Evolutionary conservation across 2,329 filamentous ascomycete species (phyloP).

Genomic region (Neopestalotiopsis rosae): DNA sequence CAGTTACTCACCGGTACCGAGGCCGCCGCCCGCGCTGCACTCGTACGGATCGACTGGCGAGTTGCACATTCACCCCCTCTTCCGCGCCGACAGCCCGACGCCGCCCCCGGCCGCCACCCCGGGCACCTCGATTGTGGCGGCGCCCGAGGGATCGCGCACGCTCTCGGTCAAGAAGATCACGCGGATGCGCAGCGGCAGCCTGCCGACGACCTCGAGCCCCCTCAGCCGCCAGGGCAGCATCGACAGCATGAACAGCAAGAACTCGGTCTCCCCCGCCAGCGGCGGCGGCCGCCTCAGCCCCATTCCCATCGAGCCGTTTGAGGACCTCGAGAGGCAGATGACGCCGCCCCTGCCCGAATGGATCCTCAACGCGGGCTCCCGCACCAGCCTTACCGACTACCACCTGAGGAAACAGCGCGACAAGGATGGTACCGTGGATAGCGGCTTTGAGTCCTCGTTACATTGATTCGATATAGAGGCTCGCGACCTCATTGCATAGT

Average conservation of each 20-base stretch:
- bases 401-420: constrained; percentile 43
- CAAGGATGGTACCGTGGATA: constrained; percentile 19
- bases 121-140: constrained; percentile 73
- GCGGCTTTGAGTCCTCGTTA: constrained; percentile 2
- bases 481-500: no score
- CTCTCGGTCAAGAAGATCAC: constrained; percentile 60
- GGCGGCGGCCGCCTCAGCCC: constrained; percentile 26
- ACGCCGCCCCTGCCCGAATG: constrained; percentile 68
- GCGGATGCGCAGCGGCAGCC: constrained; percentile 62
- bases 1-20: constrained; percentile 55
- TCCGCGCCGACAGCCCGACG: constrained; percentile 73
- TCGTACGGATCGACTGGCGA: constrained; percentile 54
- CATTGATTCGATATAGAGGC: background rate
- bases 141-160: constrained; percentile 70
- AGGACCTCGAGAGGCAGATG: constrained; percentile 48
- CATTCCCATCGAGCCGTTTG: constrained; percentile 27
- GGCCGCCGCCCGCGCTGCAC: constrained; percentile 39
- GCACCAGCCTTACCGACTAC: constrained; percentile 55
- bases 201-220: constrained; percentile 52
- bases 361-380: constrained; percentile 59
- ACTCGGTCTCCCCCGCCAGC: constrained; percentile 28
- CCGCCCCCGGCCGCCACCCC: constrained; percentile 71
- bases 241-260: constrained; percentile 48
- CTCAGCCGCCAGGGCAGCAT: constrained; percentile 56
- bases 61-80: constrained; percentile 78